phyloP scores from a whole-genome alignment of 2,329 filamentous ascomycete genomes.

The Alternaria longipes region DNA sequence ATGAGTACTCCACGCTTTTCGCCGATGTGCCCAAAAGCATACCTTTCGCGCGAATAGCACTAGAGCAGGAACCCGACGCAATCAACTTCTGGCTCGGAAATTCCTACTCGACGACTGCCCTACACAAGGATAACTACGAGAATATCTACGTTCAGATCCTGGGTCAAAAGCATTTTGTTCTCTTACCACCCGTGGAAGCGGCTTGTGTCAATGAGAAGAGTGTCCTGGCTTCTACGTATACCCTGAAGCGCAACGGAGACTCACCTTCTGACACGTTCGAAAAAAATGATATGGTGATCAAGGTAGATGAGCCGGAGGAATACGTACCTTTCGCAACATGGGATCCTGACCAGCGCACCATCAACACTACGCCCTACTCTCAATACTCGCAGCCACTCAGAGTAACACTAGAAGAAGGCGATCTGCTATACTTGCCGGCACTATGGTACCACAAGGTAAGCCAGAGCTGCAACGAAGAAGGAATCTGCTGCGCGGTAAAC shows the following conservation, averaged over 20 bases:
- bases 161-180: conserved; percentile 77
- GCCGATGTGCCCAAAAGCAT: conserved; percentile 70
- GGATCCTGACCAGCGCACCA: conserved; percentile 71
- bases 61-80: conserved; percentile 73
- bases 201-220: conserved; percentile 72
- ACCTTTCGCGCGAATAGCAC: conserved; percentile 76
- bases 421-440: conserved; percentile 83
- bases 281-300: conserved; percentile 38
- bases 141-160: conserved; percentile 82
- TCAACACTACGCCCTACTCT: conserved; percentile 65
- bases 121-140: conserved; percentile 87
- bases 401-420: conserved; percentile 75
- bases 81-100: conserved; percentile 85
- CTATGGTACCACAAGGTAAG: conserved; percentile 86
- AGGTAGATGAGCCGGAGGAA: conserved; percentile 49
- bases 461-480: conserved; percentile 73
- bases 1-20: conserved; percentile 74
- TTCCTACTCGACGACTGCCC: conserved; percentile 71
- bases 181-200: conserved; percentile 76
- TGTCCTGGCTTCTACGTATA: conserved; percentile 69
- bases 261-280: conserved; percentile 19
- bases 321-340: conserved; percentile 74
- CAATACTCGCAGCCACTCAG: conserved; percentile 66
- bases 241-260: conserved; percentile 11
- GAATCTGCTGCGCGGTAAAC: conserved; percentile 80